Evolutionary conservation across 257 asterid species (phyloP), one percentile per base, ranked within the genome.

Genomic region (Lycium ferocissimum): DNA sequence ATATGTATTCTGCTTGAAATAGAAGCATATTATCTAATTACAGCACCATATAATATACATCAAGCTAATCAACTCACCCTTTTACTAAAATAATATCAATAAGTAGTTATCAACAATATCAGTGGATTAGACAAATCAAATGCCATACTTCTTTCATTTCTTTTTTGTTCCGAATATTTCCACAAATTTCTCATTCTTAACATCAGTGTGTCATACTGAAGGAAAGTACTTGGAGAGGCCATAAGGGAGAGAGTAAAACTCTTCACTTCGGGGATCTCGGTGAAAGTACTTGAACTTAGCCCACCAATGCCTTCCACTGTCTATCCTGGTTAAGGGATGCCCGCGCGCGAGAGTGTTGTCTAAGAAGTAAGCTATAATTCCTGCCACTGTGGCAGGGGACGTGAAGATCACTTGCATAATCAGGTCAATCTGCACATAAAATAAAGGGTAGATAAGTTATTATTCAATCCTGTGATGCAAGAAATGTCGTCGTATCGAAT

Each of bases 271-370:
- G 1, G 96, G 94, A 91, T 95, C 99, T 84, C 82, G 90, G 9
- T 87, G 91, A 82, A 86, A 97, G 40, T 89, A 87, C 92, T 86
- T 94, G 90, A 89, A 95, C 91, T 87, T 97, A 40, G 93, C 91
- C 98, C 99, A 95, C 99, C 99, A 97, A 40, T 94, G 97, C 87
- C 98, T 88, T 7, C 99, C 99, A 53, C 97, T 92, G 92, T 97
- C 99, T 87, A 85, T 89, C 85, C 95, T 86, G 11, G 92, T 91
- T 54, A 90, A 72, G 62, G 75, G 90, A 17, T 93, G 93, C 22
- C 86, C 91, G 0, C 96, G 87, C 2, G 93, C 99, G 1, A 94
- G 89, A 2, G 99, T 95, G 20, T 87, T 80, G 92, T 97, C 99
- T 83, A 97, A 86, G 88, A 97, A 94, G 85, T 91, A 15, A 2